Evolutionary conservation across 2,329 filamentous ascomycete genomes (phyloP), one percentile per base, ranked within the genome.

Genomic region (Sclerotinia nivalis): DNA sequence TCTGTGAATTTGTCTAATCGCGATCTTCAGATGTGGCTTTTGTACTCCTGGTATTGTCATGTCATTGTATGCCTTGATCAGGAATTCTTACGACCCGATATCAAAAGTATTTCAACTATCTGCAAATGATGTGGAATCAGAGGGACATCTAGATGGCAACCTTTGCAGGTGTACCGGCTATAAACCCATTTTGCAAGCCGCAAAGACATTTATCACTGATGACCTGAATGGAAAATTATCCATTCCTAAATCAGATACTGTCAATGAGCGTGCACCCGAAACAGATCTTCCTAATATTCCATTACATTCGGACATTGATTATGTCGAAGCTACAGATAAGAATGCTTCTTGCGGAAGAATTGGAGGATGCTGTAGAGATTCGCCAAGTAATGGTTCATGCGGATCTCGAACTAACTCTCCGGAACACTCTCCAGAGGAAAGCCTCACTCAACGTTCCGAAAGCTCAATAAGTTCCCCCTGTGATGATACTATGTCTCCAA

Each of bases 31-130:
- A 72, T 76, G 75, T 64, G 74, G 74, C 13, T 98, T 98, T 81
- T 98, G 95, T 78, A 98, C 95, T 0, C 95, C 95, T 12, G 95
- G 95, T 4, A 97, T 98, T 76, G 93, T 97, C 73, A 97, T 98
- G 91, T 97, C 93, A 78, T 81, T 97, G 71, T 98, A 98, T 80
- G 95, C 95, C 2, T 84, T 97, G 59, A 84, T 98, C 45, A 88
- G 95, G 70, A 97, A 97, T 77, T 91, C 93, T 72, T 85, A 89
- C 20, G 84, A 86, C 25, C 93, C 94, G 45, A 43, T 70, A 18
- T 72, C 74, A 12, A 74, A 73, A 56, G 69, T 66, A 37, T 77
- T 76, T 31, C 62, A 71, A 20, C 66, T 77, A 0, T 89, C 88
- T 4, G 88, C 93, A 76, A 88, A 91, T 74, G 92, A 96, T 45